Base-by-base conservation (phyloP, 2,329 filamentous ascomycete genomes). In the Fusarium robinianum region DNA sequence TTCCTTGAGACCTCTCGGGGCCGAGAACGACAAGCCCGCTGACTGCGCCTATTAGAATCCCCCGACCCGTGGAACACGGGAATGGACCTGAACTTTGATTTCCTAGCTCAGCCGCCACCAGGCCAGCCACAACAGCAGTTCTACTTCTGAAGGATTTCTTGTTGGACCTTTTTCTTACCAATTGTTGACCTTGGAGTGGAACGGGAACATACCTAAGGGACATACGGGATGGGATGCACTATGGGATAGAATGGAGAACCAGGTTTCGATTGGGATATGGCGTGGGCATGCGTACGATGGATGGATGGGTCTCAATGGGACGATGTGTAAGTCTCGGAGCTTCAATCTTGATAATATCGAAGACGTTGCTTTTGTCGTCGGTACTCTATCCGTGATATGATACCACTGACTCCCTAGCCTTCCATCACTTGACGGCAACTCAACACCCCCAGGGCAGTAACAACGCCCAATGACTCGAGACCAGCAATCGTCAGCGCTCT, bases 11-110 rank as follows among this genome's bases (percentile, higher is more conserved):
- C 25, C 8, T 27, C 8, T 7, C 12, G 25, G 8, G 12, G 7
- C 18, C 15, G 27, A 31, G 15, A 31, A 16, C 21, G 18, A 11
- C 24, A 29, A 16, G n/a, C 8, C 34, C 10, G 31, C 57, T 61
- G 46, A 58, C 31, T 32, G n/a, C 27, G 41, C 18, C 11, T 33
- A 37, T n/a, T 48, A 81, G 79, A 81, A 71, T 79, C 77, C 2
- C 78, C 78, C 5, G 78, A 82, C 57, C 76, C 79, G 1, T 82
- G 79, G 71, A 81, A 81, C 49, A 71, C 73, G 6, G 76, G 72
- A 30, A 64, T 79, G 42, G 80, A 82, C 57, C 65, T 83, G 72
- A 82, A 75, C 59, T 82, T 82, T 63, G 79, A 82, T 57, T 83
- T 83, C 51, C 62, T 80, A 43, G 77, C 79, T 1, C 79, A 82